A percentile compares a stretch with the other conserved stretches of the same genome.
Conservation (phyloP, 345 rosid species). For the Gossypium rotundifolium region DNA sequence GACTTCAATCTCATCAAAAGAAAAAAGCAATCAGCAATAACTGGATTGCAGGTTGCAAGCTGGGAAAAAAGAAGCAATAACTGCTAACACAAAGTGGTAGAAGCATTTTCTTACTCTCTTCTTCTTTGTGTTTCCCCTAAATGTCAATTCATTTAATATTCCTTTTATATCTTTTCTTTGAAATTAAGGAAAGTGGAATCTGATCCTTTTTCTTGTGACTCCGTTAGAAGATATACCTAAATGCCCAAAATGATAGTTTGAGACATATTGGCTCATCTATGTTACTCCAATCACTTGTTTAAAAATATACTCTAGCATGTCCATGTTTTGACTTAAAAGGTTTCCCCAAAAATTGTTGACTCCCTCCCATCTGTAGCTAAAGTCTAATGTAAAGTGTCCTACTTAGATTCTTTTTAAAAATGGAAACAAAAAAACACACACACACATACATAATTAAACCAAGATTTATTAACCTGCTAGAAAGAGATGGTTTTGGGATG, state of each 20-base stretch:
- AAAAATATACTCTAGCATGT: neutral
- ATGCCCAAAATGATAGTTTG: neutral
- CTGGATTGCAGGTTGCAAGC: neutral
- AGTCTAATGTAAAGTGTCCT: neutral
- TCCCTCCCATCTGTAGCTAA: neutral
- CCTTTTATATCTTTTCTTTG: neutral
- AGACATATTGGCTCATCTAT: neutral
- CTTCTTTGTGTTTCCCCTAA: neutral
- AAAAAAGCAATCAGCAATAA: neutral
- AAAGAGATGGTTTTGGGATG: neutral
- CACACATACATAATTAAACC: neutral
- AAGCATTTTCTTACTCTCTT: neutral
- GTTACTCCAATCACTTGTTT: neutral
- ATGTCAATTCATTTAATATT: neutral
- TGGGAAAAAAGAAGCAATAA: neutral
- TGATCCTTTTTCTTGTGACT: neutral
- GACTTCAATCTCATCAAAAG: neutral
- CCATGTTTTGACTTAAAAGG: neutral
- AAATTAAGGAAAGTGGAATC: neutral
- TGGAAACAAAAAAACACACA: neutral
- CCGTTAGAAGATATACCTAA: neutral
- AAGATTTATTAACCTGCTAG: neutral
- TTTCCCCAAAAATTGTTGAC: neutral
- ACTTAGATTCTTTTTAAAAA: neutral
- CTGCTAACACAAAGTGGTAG: neutral